Conservation (phyloP, 208 protist species). For the Leishmania aethiopica region DNA sequence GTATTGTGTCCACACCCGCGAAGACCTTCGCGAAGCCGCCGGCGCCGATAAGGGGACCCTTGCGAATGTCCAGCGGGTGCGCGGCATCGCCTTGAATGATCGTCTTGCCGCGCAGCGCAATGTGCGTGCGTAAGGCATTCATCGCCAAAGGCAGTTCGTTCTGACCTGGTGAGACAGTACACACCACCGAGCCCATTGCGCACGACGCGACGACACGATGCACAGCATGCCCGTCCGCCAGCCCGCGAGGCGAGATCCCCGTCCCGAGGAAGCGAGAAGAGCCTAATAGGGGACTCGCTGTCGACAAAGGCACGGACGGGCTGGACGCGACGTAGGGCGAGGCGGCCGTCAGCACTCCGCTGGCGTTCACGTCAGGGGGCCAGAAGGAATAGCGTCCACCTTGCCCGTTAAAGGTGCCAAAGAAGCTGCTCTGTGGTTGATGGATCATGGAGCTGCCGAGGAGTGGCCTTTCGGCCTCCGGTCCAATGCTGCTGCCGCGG, state of each 20-base stretch:
- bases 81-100: slow-evolving; percentile 69
- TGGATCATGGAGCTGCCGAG: slow-evolving; percentile 18
- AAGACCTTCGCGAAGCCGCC: slow-evolving; percentile 90
- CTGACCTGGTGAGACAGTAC: slow-evolving; percentile 31
- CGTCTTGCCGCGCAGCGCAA: slow-evolving; percentile 61
- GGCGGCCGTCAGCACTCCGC: slow-evolving; percentile 20
- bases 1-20: slow-evolving; percentile 80
- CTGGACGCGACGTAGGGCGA: slow-evolving; percentile 7
- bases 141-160: slow-evolving; percentile 58
- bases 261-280: slow-evolving; percentile 14
- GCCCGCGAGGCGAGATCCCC: slow-evolving; percentile 10
- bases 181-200: slow-evolving; percentile 30
- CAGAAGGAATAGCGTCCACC: slow-evolving; percentile 23
- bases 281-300: slow-evolving; percentile 28
- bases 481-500: slow-evolving; percentile 26
- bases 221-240: slow-evolving; percentile 13
- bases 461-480: slow-evolving; percentile 20
- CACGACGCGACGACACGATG: slow-evolving; percentile 32
- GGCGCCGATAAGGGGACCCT: slow-evolving; percentile 73
- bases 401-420: slow-evolving; percentile 12
- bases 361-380: slow-evolving; percentile 21
- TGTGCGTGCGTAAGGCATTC: slow-evolving; percentile 52
- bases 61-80: slow-evolving; percentile 71
- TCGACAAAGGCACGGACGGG: neutral
- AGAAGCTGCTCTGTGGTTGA: slow-evolving; percentile 28